A percentile compares a stretch with the other conserved stretches of the same genome.
phyloP scores from a whole-genome alignment of 1,284 basidiomycete genomes.

The Cutaneotrichosporon sp. region DNA sequence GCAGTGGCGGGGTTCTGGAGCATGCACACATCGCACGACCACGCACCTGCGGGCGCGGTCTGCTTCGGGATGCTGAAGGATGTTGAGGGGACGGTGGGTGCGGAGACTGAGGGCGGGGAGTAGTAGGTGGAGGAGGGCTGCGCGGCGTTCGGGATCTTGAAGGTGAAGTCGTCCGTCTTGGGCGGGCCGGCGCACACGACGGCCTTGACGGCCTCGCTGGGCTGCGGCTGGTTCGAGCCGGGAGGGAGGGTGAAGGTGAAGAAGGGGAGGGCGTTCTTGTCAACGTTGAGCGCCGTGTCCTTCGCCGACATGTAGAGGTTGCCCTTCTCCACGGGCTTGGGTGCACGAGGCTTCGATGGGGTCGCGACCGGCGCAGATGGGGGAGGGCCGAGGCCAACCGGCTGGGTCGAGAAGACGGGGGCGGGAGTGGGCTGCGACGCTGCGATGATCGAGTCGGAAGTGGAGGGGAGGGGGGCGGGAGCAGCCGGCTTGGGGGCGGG shows the following conservation, averaged over 20 bases:
- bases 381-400: slow-evolving; percentile 20
- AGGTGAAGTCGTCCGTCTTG: slow-evolving; percentile 56
- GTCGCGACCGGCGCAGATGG: not conserved
- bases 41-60: slow-evolving; percentile 29
- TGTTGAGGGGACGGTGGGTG: slow-evolving; percentile 5
- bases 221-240: slow-evolving; percentile 4
- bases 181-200: slow-evolving; percentile 33
- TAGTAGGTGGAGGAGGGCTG: slow-evolving; percentile 23
- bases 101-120: slow-evolving; percentile 5
- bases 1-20: slow-evolving; percentile 57
- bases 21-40: slow-evolving; percentile 59
- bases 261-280: slow-evolving; percentile 38
- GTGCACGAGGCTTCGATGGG: not conserved
- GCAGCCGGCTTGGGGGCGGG: slow-evolving; percentile 9
- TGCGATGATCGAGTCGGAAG: slow-evolving; percentile 15
- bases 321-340: slow-evolving; percentile 11
- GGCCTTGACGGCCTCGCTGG: slow-evolving; percentile 24
- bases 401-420: slow-evolving; percentile 19
- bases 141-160: slow-evolving; percentile 55
- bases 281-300: slow-evolving; percentile 41
- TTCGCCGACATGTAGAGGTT: slow-evolving; percentile 40
- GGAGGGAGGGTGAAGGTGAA: slow-evolving; percentile 32
- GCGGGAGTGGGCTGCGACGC: slow-evolving; percentile 18
- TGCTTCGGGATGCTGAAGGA: slow-evolving; percentile 13
- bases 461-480: not conserved